Percentiles rank a stretch among this genome's conserved stretches.
Conservation (phyloP, 2,329 filamentous ascomycete species). For the Cladosporium sp. region DNA sequence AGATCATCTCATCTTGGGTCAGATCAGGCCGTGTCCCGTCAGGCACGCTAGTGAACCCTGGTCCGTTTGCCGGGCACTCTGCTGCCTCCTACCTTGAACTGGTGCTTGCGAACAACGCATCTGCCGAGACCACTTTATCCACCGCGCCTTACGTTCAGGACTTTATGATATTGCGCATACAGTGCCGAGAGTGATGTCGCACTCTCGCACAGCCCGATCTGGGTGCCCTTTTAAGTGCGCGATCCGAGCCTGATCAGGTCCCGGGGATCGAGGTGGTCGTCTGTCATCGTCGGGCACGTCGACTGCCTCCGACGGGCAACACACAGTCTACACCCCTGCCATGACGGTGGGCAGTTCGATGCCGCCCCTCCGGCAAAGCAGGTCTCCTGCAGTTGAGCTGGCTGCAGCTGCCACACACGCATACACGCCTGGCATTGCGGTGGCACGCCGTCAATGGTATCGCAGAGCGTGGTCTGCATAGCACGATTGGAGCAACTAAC, state of each 20-base stretch:
- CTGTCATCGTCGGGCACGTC: too few relatives aligned
- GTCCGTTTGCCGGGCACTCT: too few relatives aligned
- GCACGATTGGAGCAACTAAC: conserved; percentile 11
- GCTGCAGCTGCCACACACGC: not conserved
- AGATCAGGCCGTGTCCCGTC: too few relatives aligned
- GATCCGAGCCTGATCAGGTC: too few relatives aligned
- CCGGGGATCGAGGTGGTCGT: not conserved
- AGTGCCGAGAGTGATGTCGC: too few relatives aligned
- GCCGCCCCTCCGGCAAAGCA: too few relatives aligned
- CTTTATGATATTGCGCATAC: too few relatives aligned
- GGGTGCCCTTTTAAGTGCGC: too few relatives aligned
- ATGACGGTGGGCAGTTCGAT: too few relatives aligned
- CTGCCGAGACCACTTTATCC: not conserved
- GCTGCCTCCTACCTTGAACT: not conserved
- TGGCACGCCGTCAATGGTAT: conserved; percentile 5
- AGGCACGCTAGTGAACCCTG: too few relatives aligned
- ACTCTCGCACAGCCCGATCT: too few relatives aligned
- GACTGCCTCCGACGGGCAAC: not conserved
- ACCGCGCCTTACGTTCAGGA: not conserved
- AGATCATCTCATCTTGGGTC: too few relatives aligned
- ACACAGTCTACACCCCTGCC: not conserved
- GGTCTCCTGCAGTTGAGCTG: not conserved
- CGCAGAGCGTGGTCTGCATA: conserved; percentile 3
- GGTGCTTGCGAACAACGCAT: not conserved
- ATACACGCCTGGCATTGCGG: not conserved